A percentile compares a stretch with the other conserved stretches of the same genome.
phyloP scores from a whole-genome alignment of 1,284 basidiomycete genomes.

The Singerocomus inundabilis region DNA sequence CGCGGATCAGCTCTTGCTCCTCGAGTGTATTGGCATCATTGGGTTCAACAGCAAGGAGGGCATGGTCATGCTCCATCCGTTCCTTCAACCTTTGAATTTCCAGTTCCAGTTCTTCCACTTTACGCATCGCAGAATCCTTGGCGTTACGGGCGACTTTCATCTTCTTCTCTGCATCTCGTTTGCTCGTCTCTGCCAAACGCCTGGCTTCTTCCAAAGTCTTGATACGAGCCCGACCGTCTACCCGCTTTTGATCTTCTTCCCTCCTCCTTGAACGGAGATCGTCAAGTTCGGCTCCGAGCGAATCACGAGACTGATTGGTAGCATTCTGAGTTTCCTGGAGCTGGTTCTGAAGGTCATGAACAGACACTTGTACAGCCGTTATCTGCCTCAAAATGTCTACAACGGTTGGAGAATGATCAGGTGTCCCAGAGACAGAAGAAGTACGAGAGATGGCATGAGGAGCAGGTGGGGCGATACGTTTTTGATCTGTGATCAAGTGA shows the following conservation, averaged over 20 bases:
- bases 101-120: conserved; percentile 64
- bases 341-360: conserved; percentile 76
- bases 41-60: conserved; percentile 47
- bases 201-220: conserved; percentile 87
- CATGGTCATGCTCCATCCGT: conserved; percentile 51
- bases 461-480: conserved; percentile 34
- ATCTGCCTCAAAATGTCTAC: conserved; percentile 80
- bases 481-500: conserved; percentile 37
- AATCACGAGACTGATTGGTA: conserved; percentile 60
- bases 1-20: conserved; percentile 49
- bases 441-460: conserved; percentile 29
- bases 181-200: conserved; percentile 74
- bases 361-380: conserved; percentile 59
- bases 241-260: conserved; percentile 76
- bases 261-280: conserved; percentile 75
- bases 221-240: conserved; percentile 78
- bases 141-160: conserved; percentile 67
- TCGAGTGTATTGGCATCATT: conserved; percentile 41
- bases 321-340: conserved; percentile 65
- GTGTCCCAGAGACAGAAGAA: conserved; percentile 25
- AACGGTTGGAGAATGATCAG: conserved; percentile 69
- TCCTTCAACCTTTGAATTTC: conserved; percentile 66
- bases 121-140: conserved; percentile 62
- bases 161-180: conserved; percentile 86
- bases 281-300: conserved; percentile 73